These are phyloP conservation scores for Barbarea vulgaris DNA, from an alignment of 345 rosid genomes.

Conservation along the genomic window DNA sequence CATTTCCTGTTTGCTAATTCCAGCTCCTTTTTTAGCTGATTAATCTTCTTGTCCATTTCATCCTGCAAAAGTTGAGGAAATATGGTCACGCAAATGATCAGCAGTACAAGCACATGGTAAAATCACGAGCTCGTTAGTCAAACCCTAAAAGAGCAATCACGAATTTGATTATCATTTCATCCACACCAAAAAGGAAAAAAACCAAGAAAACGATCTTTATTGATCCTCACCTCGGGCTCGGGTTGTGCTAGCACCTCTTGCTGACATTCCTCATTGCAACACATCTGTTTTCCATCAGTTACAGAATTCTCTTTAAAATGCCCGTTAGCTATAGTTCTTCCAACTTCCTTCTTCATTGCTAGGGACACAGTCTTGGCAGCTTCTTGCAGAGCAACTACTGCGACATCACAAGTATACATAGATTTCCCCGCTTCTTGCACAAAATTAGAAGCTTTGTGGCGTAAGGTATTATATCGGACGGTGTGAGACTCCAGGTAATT, in stretches of 20 bases:
- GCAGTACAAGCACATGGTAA: conserved; percentile 3
- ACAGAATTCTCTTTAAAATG: conserved; percentile 26
- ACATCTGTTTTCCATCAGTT: conserved; percentile 29
- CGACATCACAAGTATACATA: conserved; percentile 48
- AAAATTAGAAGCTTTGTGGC: conserved; percentile 64
- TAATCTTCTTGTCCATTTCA: conserved; percentile 53
- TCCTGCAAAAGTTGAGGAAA: conserved; percentile 42
- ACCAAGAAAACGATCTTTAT: background rate
- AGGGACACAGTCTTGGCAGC: conserved; percentile 55
- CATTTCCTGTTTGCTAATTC: conserved; percentile 50
- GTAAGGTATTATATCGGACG: conserved; percentile 58
- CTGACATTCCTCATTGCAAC: conserved; percentile 29
- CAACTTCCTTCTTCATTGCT: conserved; percentile 45
- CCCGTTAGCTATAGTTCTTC: conserved; percentile 36
- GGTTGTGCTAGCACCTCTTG: conserved; percentile 28
- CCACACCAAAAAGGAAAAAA: background rate
- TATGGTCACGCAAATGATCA: conserved; percentile 15
- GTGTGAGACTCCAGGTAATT: conserved; percentile 61
- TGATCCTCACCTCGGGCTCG: conserved; percentile 46
- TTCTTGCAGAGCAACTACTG: conserved; percentile 56
- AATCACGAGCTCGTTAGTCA: background rate
- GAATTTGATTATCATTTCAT: background rate
- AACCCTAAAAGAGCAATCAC: background rate
- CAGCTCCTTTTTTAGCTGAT: conserved; percentile 45
- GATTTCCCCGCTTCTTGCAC: conserved; percentile 61